phyloP scores from a whole-genome alignment of 345 rosid species.

The Kandelia obovata region DNA sequence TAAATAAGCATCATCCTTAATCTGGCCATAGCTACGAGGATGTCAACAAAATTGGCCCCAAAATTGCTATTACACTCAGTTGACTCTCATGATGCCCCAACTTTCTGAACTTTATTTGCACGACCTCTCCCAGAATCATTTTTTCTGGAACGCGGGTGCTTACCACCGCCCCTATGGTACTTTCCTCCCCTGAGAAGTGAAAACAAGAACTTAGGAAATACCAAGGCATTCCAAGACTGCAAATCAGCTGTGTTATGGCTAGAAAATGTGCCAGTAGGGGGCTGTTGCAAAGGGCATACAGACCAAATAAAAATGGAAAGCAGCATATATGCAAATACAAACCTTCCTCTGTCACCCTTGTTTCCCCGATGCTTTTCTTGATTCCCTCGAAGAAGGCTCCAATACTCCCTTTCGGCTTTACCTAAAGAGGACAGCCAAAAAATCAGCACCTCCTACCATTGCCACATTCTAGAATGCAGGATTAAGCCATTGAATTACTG shows the following conservation, averaged over 20 bases:
- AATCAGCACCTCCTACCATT: not conserved
- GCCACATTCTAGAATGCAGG: not conserved
- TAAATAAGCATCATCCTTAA: too few species aligned
- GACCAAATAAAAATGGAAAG: not conserved
- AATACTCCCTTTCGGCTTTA: slow-evolving; percentile 80
- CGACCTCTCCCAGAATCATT: slow-evolving; percentile 47
- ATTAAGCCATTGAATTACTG: too few species aligned
- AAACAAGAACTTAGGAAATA: not conserved
- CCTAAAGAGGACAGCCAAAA: slow-evolving; percentile 39
- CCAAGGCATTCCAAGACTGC: not conserved
- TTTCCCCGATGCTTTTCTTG: slow-evolving; percentile 46
- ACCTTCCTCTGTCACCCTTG: slow-evolving; percentile 73
- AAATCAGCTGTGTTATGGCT: not conserved
- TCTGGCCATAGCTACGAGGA: too few species aligned
- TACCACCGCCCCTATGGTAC: slow-evolving; percentile 55
- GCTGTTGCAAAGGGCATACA: not conserved
- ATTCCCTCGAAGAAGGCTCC: slow-evolving; percentile 57
- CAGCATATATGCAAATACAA: slow-evolving; percentile 14
- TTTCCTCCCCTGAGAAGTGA: slow-evolving; percentile 63
- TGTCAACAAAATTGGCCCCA: not conserved
- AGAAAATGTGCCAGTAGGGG: too few species aligned
- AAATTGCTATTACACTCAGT: not conserved
- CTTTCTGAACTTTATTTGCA: slow-evolving; percentile 62
- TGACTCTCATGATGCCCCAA: slow-evolving; percentile 13
- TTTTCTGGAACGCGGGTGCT: slow-evolving; percentile 51